Percentiles rank a stretch among this genome's conserved stretches.
Conservation (phyloP, 768 basidiomycete species). For the Steccherinum ochraceum region DNA sequence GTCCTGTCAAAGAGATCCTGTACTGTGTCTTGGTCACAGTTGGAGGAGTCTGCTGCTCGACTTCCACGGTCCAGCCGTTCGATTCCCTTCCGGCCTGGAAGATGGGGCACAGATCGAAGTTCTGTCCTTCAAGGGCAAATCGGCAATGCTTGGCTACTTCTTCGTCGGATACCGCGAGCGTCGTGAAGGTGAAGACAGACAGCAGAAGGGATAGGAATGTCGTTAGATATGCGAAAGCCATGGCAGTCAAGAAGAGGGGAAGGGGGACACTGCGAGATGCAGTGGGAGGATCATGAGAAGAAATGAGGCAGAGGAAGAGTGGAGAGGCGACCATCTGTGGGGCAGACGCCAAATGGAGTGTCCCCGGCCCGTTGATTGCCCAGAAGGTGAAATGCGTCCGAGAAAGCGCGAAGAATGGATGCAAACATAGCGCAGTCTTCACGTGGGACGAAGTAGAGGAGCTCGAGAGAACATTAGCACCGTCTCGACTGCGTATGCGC, state of each 20-base stretch:
- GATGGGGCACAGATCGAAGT: constrained; percentile 25
- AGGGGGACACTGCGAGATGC: constrained; percentile 1
- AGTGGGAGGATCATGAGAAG: background rate
- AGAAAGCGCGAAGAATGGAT: too few species aligned
- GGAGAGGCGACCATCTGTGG: too few species aligned
- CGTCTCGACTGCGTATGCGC: too few species aligned
- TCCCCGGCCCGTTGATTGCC: too few species aligned
- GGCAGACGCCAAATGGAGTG: background rate
- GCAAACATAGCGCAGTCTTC: too few species aligned
- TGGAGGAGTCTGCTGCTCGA: constrained; percentile 18
- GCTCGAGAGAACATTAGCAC: too few species aligned
- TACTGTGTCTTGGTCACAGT: constrained; percentile 24
- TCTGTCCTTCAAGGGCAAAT: constrained; percentile 16
- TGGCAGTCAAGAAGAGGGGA: constrained; percentile 6
- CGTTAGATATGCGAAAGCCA: constrained; percentile 6
- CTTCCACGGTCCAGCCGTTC: constrained; percentile 12
- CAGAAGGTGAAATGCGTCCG: too few species aligned
- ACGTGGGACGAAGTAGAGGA: too few species aligned
- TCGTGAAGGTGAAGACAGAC: background rate
- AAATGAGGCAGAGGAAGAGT: background rate
- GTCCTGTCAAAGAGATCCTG: constrained; percentile 19
- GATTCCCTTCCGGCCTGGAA: constrained; percentile 14
- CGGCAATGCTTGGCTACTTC: constrained; percentile 19
- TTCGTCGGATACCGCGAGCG: constrained; percentile 5
- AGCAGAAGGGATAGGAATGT: background rate